Base-by-base conservation (phyloP, 2,329 filamentous ascomycete species). In the Fusarium temperatum region DNA sequence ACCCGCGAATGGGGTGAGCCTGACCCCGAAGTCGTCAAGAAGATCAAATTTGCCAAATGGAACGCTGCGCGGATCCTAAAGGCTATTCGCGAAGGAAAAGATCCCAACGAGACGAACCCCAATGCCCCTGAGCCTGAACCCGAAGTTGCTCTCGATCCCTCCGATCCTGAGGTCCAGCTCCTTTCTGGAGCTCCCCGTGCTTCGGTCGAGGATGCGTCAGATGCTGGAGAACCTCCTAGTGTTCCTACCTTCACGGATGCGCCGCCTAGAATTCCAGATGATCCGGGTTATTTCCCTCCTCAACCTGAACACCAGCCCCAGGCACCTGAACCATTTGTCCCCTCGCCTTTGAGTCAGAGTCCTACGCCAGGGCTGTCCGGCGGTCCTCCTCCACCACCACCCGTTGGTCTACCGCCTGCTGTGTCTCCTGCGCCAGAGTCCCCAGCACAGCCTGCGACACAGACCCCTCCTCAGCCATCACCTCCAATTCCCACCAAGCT, bases 21-120 rank as follows among this genome's bases (percentile, higher is more conserved):
- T 17, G 94, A 97, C 39, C 84, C 89, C 2, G 95, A 98, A 79
- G 90, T 92, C 26, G 87, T 91, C 44, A 90, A 94, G 62, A 98
- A 98, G 86, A 94, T 96, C 83, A 98, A 97, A 82, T 99, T 94
- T 81, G 95, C 96, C 47, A 99, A 98, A 83, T 99, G 94, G 88
- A 97, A 98, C 81, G 95, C 96, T 5, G 86, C 96, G 41, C 90
- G 96, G 66, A 99, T 99, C 79, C 87, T 93, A 22, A 98, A 94
- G 83, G 96, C 96, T 17, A 89, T 98, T 78, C 96, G 95, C 79
- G 93, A 95, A 45, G 95, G 95, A 61, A 92, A 94, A 74, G 95
- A 99, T 79, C 96, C 96, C 7, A 99, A 99, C 82, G 90, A 92
- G 63, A 93, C 94, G 13, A 98, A 98, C 79, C 96, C 96, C 0